phyloP scores from a whole-genome alignment of 1,284 basidiomycete species.

The Boletus albobrunnescens region DNA sequence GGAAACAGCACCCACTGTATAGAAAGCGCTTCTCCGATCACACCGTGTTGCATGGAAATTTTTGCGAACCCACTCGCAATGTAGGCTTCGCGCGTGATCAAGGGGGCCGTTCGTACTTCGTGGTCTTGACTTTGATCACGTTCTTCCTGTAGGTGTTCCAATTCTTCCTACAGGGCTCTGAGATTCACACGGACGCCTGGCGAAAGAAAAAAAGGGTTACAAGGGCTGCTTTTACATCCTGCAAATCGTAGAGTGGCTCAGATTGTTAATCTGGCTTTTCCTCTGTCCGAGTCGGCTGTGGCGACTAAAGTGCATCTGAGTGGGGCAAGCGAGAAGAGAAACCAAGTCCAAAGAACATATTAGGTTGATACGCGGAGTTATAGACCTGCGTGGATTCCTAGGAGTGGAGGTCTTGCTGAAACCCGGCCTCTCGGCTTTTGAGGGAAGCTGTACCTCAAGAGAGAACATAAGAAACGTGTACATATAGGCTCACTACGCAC shows the following conservation, averaged over 20 bases:
- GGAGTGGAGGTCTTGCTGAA: background rate
- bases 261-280: background rate
- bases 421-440: background rate
- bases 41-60: constrained; percentile 46
- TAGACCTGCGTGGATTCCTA: background rate
- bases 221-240: constrained; percentile 5
- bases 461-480: background rate
- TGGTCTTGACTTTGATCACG: constrained; percentile 27
- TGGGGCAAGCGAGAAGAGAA: background rate
- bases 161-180: constrained; percentile 3
- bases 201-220: background rate
- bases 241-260: constrained; percentile 7
- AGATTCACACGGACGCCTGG: background rate
- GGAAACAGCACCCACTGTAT: constrained; percentile 35
- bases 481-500: background rate
- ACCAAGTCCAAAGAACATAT: background rate
- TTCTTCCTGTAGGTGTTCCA: constrained; percentile 8
- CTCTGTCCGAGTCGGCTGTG: background rate
- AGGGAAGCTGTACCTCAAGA: background rate
- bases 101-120: constrained; percentile 46
- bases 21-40: constrained; percentile 45
- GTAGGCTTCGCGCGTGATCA: constrained; percentile 49
- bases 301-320: background rate
- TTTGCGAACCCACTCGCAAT: constrained; percentile 29
- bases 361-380: background rate